These are phyloP conservation scores for Spathaspora arborariae DNA, from an alignment of 805 yeast genomes.

Conservation along the genomic window DNA sequence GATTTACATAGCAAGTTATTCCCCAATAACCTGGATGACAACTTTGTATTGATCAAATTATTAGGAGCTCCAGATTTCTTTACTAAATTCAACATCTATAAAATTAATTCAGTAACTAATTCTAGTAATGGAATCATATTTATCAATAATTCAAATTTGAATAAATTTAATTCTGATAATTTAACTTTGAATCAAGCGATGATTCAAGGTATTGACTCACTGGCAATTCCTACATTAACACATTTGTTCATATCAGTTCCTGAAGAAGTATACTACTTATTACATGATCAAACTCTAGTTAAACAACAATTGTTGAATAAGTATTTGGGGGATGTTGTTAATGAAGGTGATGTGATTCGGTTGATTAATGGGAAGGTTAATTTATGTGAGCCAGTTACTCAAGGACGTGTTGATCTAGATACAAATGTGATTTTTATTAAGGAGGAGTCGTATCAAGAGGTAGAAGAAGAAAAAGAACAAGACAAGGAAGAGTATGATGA, in stretches of 20 bases:
- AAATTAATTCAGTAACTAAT: conserved; percentile 26
- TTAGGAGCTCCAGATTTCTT: conserved; percentile 39
- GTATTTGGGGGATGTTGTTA: conserved; percentile 27
- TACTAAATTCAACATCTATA: conserved; percentile 29
- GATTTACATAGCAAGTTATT: conserved; percentile 32
- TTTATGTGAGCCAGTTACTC: conserved; percentile 70
- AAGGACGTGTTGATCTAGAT: conserved; percentile 48
- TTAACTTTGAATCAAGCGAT: conserved; percentile 34
- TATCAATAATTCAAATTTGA: conserved; percentile 34
- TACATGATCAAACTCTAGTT: conserved; percentile 28
- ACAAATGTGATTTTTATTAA: conserved; percentile 57
- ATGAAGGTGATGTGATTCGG: conserved; percentile 42
- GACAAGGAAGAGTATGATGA: conserved; percentile 8
- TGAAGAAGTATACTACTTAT: conserved; percentile 30
- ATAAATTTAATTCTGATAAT: conserved; percentile 27
- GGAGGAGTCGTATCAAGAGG: conserved; percentile 12
- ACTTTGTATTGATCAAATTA: conserved; percentile 32
- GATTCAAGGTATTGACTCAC: conserved; percentile 23
- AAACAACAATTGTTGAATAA: conserved; percentile 28
- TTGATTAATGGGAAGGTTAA: conserved; percentile 47
- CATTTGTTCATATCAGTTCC: conserved; percentile 49
- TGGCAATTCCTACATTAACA: conserved; percentile 36
- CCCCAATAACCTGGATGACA: conserved; percentile 17
- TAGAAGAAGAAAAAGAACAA: conserved; percentile 10
- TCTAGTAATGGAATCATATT: conserved; percentile 32